A percentile compares a stretch with the other conserved stretches of the same genome.
These are phyloP conservation scores for Limonium bicolor DNA, from an alignment of 148 eudicot genomes.

Conservation along the genomic window DNA sequence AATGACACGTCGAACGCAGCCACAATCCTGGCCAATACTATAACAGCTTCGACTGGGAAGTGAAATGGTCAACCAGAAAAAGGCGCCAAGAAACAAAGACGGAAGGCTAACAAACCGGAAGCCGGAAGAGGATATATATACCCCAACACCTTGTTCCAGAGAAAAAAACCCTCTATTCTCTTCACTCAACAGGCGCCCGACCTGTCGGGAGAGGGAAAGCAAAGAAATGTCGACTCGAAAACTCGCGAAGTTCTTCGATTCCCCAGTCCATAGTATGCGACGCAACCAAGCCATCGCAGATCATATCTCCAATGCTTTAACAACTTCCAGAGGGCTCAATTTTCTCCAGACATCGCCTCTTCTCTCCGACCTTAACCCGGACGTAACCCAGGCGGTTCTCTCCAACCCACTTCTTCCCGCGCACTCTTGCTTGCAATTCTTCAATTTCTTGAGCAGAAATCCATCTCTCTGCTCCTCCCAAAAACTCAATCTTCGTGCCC, in stretches of 20 bases:
- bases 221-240: no score
- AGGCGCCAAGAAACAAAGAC: no score
- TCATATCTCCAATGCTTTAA: constrained; percentile 17
- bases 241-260: constrained; percentile 20
- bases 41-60: no score
- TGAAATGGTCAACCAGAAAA: no score
- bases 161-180: no score
- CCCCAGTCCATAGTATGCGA: constrained; percentile 9
- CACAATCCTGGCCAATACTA: no score
- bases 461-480: constrained; percentile 16
- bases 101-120: no score
- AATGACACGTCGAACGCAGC: no score
- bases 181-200: no score
- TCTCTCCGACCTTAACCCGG: constrained; percentile 24
- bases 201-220: no score
- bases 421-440: constrained; percentile 37
- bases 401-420: constrained; percentile 39
- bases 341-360: constrained; percentile 19
- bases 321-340: constrained; percentile 5
- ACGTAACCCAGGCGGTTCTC: constrained; percentile 39
- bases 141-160: no score
- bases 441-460: constrained; percentile 25
- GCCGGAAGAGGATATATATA: no score
- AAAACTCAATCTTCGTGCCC: constrained; percentile 30
- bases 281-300: constrained; percentile 34